Conservation (phyloP, 768 basidiomycete species). For the Collybia nuda region DNA sequence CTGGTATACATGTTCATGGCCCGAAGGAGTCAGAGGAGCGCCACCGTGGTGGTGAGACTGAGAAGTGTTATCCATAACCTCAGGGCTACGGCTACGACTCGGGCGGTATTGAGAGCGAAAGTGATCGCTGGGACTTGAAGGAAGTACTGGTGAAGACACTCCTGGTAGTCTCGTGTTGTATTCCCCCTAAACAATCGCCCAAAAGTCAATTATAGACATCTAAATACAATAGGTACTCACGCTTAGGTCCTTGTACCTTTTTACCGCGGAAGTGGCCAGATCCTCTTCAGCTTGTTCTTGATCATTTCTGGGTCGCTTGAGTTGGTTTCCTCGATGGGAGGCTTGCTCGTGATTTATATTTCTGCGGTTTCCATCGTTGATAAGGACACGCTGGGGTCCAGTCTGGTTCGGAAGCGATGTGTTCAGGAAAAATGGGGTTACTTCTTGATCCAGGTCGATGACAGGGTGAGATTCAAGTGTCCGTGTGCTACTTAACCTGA, state of each 20-base stretch:
- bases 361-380: conserved; percentile 12
- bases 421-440: conserved; percentile 10
- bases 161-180: conserved; percentile 1
- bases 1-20: background rate
- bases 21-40: conserved; percentile 1
- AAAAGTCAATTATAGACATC: background rate
- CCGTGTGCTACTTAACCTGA: conserved; percentile 3
- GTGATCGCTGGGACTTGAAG: conserved; percentile 6
- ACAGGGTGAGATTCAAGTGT: background rate
- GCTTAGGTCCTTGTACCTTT: too few species aligned
- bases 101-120: conserved; percentile 1
- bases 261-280: conserved; percentile 1
- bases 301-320: conserved; percentile 3
- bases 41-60: conserved; percentile 6
- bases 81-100: conserved; percentile 1
- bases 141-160: conserved; percentile 4
- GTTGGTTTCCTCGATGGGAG: background rate
- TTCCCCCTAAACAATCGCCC: conserved; percentile 4
- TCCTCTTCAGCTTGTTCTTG: conserved; percentile 1
- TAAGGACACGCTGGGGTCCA: conserved; percentile 16
- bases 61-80: background rate
- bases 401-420: conserved; percentile 11
- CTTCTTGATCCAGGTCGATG: conserved; percentile 1
- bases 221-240: too few species aligned
- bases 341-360: background rate